Conservation (phyloP, 257 asterid genomes). For the Cinchona pubescens region DNA sequence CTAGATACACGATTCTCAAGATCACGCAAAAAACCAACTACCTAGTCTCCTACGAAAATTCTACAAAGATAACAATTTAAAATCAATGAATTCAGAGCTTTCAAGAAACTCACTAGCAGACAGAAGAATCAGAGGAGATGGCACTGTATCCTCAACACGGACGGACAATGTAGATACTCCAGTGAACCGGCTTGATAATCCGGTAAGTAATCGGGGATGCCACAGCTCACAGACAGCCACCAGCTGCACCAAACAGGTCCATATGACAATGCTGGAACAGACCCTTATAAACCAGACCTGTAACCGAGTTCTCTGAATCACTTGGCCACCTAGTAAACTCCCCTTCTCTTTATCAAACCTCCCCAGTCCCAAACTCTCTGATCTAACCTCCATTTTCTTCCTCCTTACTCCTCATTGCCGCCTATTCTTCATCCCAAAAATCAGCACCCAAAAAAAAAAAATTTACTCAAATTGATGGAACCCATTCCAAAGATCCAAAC, state of each 20-base stretch:
- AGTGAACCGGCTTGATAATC: conserved; percentile 31
- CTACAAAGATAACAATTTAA: background rate
- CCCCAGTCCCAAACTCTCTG: conserved; percentile 36
- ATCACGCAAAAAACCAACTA: background rate
- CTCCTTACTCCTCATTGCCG: conserved; percentile 40
- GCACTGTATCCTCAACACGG: conserved; percentile 42
- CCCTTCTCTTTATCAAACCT: conserved; percentile 51
- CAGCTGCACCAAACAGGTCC: conserved; percentile 94
- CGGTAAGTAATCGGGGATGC: conserved; percentile 59
- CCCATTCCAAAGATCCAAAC: conserved; percentile 16
- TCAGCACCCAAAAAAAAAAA: conserved; percentile 15
- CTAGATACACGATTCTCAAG: background rate
- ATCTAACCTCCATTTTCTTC: conserved; percentile 44
- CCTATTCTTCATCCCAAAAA: conserved; percentile 44
- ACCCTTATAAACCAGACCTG: conserved; percentile 88
- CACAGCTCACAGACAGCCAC: conserved; percentile 75
- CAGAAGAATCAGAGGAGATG: conserved; percentile 36
- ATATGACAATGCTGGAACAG: conserved; percentile 79
- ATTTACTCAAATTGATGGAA: conserved; percentile 4
- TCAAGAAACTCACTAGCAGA: conserved; percentile 59
- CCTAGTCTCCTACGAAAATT: background rate
- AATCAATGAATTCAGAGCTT: conserved; percentile 18
- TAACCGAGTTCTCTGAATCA: conserved; percentile 64
- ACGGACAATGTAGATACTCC: conserved; percentile 40
- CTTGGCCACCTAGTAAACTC: conserved; percentile 52